Conservation (phyloP, 176 grass and related monocot genomes). For the Guadua angustifolia region DNA sequence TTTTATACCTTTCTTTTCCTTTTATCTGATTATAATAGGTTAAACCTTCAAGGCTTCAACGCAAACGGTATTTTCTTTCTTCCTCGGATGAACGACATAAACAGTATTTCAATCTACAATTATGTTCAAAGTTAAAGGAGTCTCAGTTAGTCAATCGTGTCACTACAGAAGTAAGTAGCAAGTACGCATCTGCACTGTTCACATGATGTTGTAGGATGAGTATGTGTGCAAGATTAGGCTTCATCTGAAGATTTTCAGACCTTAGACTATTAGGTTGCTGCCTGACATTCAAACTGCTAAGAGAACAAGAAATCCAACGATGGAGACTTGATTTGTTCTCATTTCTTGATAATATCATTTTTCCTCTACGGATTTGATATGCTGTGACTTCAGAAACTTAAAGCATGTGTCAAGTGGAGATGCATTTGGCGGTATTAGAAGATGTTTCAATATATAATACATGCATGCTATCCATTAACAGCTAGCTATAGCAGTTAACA, state of each 20-base stretch:
- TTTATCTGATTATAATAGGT: conserved; percentile 6
- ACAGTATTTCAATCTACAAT: not conserved
- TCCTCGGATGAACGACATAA: not conserved
- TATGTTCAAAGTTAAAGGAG: not conserved
- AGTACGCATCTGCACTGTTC: conserved; percentile 22
- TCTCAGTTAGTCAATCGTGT: conserved; percentile 26
- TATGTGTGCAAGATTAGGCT: conserved; percentile 1
- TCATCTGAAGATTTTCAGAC: conserved; percentile 18
- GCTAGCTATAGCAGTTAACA: conserved; percentile 7
- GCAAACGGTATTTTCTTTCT: not conserved
- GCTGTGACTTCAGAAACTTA: not conserved
- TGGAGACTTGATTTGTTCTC: conserved; percentile 21
- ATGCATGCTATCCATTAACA: conserved; percentile 25
- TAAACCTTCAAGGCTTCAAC: not conserved
- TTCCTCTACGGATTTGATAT: conserved; percentile 14
- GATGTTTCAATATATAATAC: not conserved
- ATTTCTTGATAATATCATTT: not conserved
- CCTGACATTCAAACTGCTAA: conserved; percentile 18
- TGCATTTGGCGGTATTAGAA: conserved; percentile 2
- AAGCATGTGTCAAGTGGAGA: conserved; percentile 21
- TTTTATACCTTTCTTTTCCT: not conserved
- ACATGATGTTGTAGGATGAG: conserved; percentile 23
- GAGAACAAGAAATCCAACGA: not conserved
- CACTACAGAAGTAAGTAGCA: conserved; percentile 27
- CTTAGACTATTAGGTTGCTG: not conserved